A percentile compares a stretch with the other conserved stretches of the same genome.
These are phyloP conservation scores for Achaetomium macrosporum DNA, from an alignment of 2,329 filamentous ascomycete species.

Conservation along the genomic window DNA sequence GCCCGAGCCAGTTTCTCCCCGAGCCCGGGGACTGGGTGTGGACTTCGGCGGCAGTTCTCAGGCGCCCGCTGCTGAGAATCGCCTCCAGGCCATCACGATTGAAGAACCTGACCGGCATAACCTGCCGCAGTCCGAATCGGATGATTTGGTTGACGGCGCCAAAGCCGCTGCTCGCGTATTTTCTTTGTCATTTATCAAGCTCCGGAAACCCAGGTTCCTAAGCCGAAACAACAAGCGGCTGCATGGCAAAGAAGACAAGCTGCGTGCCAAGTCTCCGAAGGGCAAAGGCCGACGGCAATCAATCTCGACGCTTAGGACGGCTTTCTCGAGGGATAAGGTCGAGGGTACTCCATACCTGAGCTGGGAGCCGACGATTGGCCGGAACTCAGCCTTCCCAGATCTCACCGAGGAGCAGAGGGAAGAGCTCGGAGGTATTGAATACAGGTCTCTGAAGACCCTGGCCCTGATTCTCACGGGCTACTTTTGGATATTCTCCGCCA, in stretches of 20 bases:
- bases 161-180: slow-evolving; percentile 37
- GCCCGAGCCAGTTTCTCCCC: slow-evolving; percentile 24
- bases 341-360: slow-evolving; percentile 79
- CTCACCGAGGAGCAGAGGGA: slow-evolving; percentile 87
- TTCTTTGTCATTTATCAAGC: slow-evolving; percentile 29
- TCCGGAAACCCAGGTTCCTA: slow-evolving; percentile 18
- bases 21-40: slow-evolving; percentile 25
- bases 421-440: slow-evolving; percentile 93
- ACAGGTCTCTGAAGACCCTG: slow-evolving; percentile 82
- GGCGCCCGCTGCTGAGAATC: slow-evolving; percentile 17
- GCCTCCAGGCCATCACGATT: slow-evolving; percentile 57
- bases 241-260: slow-evolving; percentile 33
- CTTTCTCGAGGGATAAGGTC: slow-evolving; percentile 47
- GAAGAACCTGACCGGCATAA: slow-evolving; percentile 52
- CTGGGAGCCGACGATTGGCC: slow-evolving; percentile 84
- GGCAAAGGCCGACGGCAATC: slow-evolving; percentile 40
- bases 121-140: slow-evolving; percentile 32
- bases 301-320: slow-evolving; percentile 53
- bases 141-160: slow-evolving; percentile 40
- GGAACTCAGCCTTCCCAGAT: slow-evolving; percentile 89
- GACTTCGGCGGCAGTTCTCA: slow-evolving; percentile 25
- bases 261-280: slow-evolving; percentile 7
- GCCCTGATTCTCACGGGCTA: slow-evolving; percentile 73
- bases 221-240: slow-evolving; percentile 35
- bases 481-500: slow-evolving; percentile 74